Evolutionary conservation across 164 flowering plant species (phyloP).

Genomic region (Houttuynia cordata): DNA sequence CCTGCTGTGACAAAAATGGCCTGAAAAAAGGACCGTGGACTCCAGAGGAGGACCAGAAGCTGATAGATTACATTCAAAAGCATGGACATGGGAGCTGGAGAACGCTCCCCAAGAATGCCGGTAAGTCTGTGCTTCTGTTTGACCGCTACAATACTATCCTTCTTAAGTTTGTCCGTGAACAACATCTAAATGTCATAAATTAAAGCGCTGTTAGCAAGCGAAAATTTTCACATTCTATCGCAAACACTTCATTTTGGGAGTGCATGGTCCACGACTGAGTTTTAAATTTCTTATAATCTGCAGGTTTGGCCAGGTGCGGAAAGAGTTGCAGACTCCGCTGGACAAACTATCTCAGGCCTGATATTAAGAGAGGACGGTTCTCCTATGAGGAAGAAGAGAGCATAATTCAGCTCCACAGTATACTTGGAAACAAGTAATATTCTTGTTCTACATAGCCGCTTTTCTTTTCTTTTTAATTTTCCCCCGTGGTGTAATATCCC

Average conservation of each 20-base stretch:
- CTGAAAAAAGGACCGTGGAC: slow-evolving; percentile 95
- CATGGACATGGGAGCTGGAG: slow-evolving; percentile 90
- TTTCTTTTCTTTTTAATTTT: too few relatives aligned
- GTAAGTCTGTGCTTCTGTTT: slow-evolving; percentile 7
- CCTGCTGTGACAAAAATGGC: slow-evolving; percentile 85
- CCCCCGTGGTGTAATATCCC: too few relatives aligned
- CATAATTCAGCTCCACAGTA: slow-evolving; percentile 47
- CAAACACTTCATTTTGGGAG: too few relatives aligned
- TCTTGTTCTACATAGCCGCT: background rate
- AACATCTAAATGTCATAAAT: too few relatives aligned
- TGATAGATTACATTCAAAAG: slow-evolving; percentile 62
- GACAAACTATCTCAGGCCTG: slow-evolving; percentile 73
- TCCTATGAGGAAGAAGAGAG: slow-evolving; percentile 68
- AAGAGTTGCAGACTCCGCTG: slow-evolving; percentile 73
- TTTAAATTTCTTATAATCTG: slow-evolving; percentile 20
- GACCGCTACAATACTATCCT: background rate
- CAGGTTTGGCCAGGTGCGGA: slow-evolving; percentile 67
- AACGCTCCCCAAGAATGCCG: slow-evolving; percentile 87
- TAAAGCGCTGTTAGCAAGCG: background rate
- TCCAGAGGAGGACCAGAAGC: slow-evolving; percentile 81
- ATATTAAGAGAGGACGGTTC: slow-evolving; percentile 61
- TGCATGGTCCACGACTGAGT: too few relatives aligned
- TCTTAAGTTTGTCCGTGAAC: too few relatives aligned
- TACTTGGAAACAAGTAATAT: slow-evolving; percentile 56
- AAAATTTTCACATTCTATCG: too few relatives aligned